Evolutionary conservation across 192 early-diverging fungal genomes (phyloP).

Genomic region (Chytriomyces confervae): DNA sequence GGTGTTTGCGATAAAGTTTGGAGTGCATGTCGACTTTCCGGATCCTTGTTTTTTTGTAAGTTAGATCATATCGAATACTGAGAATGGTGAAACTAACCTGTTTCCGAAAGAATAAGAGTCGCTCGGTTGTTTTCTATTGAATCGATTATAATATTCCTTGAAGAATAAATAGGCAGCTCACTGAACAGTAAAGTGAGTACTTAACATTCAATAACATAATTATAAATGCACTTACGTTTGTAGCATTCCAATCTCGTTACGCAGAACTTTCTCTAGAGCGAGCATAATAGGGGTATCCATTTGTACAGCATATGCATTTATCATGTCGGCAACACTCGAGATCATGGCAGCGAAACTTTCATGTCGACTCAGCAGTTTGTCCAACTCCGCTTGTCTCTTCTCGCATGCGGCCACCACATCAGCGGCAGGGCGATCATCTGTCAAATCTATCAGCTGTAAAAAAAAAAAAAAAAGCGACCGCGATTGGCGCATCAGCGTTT

Average conservation of each 20-base stretch:
- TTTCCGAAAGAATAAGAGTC: slow-evolving; percentile 25
- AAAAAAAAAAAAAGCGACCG: background rate
- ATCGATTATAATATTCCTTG: slow-evolving; percentile 11
- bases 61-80: background rate
- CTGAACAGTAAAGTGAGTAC: slow-evolving; percentile 2
- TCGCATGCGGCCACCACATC: background rate
- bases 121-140: slow-evolving; percentile 7
- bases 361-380: slow-evolving; percentile 15
- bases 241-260: slow-evolving; percentile 29
- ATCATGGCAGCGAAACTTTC: slow-evolving; percentile 5
- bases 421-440: too few species aligned
- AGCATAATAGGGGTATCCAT: background rate
- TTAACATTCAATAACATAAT: slow-evolving; percentile 1
- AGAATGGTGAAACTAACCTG: slow-evolving; percentile 8
- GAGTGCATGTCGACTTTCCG: slow-evolving; percentile 39
- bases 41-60: slow-evolving; percentile 14
- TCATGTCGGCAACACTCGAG: background rate
- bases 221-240: slow-evolving; percentile 13
- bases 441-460: background rate
- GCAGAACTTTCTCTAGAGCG: slow-evolving; percentile 19
- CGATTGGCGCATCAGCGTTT: too few species aligned
- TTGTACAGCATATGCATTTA: background rate
- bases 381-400: background rate
- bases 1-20: slow-evolving; percentile 39
- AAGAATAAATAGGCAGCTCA: slow-evolving; percentile 35